Percentiles rank a stretch among this genome's conserved stretches.
phyloP scores from a whole-genome alignment of 257 asterid genomes.

The Solanum appendiculatum region DNA sequence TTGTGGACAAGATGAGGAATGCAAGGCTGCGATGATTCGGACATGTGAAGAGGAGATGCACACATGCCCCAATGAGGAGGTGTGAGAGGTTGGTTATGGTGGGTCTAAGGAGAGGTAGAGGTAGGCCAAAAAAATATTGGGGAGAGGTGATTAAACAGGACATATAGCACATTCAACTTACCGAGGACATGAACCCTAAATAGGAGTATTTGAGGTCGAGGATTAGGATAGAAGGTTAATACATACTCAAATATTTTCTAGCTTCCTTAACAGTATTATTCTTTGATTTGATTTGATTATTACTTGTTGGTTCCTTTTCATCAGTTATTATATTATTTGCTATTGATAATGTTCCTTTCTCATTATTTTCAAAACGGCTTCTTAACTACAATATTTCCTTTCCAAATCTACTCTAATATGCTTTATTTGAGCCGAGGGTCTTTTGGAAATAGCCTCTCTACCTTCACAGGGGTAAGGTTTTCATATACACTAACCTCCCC shows the following conservation, averaged over 20 bases:
- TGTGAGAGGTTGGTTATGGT: not conserved
- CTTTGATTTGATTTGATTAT: not conserved
- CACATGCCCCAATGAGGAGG: not conserved
- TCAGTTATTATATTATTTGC: not conserved
- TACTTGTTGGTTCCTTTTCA: not conserved
- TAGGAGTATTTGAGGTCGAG: not conserved
- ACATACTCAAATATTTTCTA: not conserved
- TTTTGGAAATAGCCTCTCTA: too few relatives aligned
- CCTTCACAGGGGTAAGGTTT: too few relatives aligned
- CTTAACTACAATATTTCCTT: too few relatives aligned
- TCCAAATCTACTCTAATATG: too few relatives aligned
- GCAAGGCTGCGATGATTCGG: not conserved
- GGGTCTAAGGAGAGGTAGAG: not conserved
- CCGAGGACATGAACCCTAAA: not conserved
- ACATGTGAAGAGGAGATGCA: not conserved
- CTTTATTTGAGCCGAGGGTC: too few relatives aligned
- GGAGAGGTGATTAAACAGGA: not conserved
- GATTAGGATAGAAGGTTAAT: not conserved
- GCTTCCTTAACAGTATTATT: not conserved
- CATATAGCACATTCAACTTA: not conserved
- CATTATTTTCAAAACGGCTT: not conserved
- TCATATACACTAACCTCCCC: too few relatives aligned
- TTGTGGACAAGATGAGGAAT: not conserved
- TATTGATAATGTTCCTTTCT: not conserved
- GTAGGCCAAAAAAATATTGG: not conserved